Conservation (phyloP, 805 yeast genomes). For the Sugiyamaella boreocaroliniensis region DNA sequence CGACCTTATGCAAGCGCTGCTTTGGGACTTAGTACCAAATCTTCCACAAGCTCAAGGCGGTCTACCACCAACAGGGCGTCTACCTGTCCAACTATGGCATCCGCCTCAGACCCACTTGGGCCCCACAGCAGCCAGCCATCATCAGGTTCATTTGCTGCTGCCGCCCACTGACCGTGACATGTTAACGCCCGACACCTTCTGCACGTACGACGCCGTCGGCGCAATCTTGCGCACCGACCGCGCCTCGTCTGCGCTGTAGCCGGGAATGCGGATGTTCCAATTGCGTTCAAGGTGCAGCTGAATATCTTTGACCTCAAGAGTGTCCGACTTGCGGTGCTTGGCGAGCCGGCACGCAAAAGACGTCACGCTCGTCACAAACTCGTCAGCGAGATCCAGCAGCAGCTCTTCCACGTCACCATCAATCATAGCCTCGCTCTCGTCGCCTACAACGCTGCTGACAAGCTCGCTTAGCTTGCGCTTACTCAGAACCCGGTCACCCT, state of each 20-base stretch:
- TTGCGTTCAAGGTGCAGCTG: conserved; percentile 87
- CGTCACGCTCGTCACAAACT: conserved; percentile 84
- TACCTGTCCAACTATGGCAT: too few relatives aligned
- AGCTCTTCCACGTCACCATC: conserved; percentile 95
- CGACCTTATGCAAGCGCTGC: too few relatives aligned
- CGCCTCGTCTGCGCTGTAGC: conserved; percentile 85
- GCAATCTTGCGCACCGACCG: conserved; percentile 41
- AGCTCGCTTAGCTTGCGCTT: conserved; percentile 86
- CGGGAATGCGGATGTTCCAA: conserved; percentile 94
- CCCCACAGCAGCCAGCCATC: not conserved
- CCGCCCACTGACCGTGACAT: conserved; percentile 25
- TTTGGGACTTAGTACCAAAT: too few relatives aligned
- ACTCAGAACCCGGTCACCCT: conserved; percentile 61
- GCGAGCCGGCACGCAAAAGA: conserved; percentile 92
- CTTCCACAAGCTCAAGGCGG: too few relatives aligned
- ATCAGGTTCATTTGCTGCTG: not conserved
- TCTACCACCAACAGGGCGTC: too few relatives aligned
- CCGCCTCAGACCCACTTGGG: too few relatives aligned
- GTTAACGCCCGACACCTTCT: conserved; percentile 34
- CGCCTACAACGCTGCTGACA: conserved; percentile 60
- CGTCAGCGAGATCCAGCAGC: conserved; percentile 88
- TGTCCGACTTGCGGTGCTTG: conserved; percentile 84
- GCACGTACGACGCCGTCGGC: conserved; percentile 35
- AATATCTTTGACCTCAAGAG: conserved; percentile 79
- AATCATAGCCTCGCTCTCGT: conserved; percentile 81